phyloP scores from a whole-genome alignment of 1,284 basidiomycete species.

The Mixia osmundae region DNA sequence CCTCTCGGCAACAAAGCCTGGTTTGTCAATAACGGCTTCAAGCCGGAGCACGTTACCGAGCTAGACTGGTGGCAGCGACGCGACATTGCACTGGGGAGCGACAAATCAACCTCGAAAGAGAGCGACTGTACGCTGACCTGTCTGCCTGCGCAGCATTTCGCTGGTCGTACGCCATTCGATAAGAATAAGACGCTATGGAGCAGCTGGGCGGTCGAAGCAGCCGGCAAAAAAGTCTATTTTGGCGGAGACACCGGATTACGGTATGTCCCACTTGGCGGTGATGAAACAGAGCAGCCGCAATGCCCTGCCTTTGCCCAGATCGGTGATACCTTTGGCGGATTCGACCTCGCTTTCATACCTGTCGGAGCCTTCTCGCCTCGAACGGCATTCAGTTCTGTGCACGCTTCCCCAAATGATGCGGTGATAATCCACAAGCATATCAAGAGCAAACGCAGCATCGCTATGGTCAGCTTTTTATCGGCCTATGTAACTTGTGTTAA shows the following conservation, averaged over 20 bases:
- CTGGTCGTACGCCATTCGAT: conserved; percentile 30
- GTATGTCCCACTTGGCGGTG: conserved; percentile 23
- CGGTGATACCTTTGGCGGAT: conserved; percentile 34
- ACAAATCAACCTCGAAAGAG: conserved; percentile 10
- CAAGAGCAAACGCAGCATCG: no score
- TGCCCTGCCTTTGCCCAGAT: conserved; percentile 47
- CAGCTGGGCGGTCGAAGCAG: conserved; percentile 35
- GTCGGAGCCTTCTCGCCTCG: no score
- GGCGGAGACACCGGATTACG: conserved; percentile 42
- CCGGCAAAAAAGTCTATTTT: conserved; percentile 42
- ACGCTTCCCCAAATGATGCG: no score
- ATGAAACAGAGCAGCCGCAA: conserved; percentile 31
- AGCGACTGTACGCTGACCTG: conserved; percentile 24
- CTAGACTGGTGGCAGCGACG: conserved; percentile 54
- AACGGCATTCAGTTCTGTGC: no score
- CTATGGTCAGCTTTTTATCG: no score
- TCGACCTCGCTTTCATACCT: conserved; percentile 33
- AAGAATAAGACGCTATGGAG: conserved; percentile 35
- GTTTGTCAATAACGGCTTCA: conserved; percentile 27
- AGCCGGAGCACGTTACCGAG: conserved; percentile 28
- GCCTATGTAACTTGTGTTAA: no score
- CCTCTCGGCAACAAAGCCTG: conserved; percentile 35
- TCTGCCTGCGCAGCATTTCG: conserved; percentile 34
- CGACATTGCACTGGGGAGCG: conserved; percentile 24
- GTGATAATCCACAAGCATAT: no score